A percentile compares a stretch with the other conserved stretches of the same genome.
Evolutionary conservation across 495 filamentous ascomycete species (phyloP).

Genomic region (Xylaria cubensis): DNA sequence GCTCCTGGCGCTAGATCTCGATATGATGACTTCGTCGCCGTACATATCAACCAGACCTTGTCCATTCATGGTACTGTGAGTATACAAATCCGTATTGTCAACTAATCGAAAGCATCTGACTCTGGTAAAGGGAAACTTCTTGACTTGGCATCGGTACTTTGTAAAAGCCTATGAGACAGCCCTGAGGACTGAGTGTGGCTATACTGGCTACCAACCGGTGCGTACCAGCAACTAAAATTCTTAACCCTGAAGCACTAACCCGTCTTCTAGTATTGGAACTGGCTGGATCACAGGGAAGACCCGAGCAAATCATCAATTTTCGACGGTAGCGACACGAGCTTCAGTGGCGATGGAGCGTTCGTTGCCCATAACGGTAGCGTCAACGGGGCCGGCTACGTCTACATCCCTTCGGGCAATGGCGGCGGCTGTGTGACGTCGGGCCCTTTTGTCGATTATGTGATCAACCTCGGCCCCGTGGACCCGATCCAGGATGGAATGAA

Average conservation of each 20-base stretch:
- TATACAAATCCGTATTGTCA: slow-evolving; percentile 23
- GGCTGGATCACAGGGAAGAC: slow-evolving; percentile 57
- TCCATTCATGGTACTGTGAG: slow-evolving; percentile 63
- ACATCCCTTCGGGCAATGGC: slow-evolving; percentile 58
- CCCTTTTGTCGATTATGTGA: slow-evolving; percentile 60
- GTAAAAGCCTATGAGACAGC: slow-evolving; percentile 69
- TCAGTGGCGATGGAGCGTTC: slow-evolving; percentile 66
- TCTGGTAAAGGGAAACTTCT: slow-evolving; percentile 61
- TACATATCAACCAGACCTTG: slow-evolving; percentile 69
- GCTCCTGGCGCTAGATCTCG: slow-evolving; percentile 48
- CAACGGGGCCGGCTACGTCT: slow-evolving; percentile 41
- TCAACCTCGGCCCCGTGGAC: slow-evolving; percentile 61
- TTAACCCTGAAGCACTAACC: slow-evolving; percentile 6
- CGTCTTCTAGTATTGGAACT: slow-evolving; percentile 65
- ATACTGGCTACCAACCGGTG: slow-evolving; percentile 61
- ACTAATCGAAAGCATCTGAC: not conserved
- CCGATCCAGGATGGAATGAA: slow-evolving; percentile 35
- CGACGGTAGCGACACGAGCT: slow-evolving; percentile 64
- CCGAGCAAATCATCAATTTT: slow-evolving; percentile 68
- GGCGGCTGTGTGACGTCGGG: slow-evolving; percentile 70
- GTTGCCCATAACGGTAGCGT: slow-evolving; percentile 41
- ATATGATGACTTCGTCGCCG: slow-evolving; percentile 75
- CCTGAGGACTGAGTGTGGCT: slow-evolving; percentile 73
- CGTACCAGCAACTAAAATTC: slow-evolving; percentile 8
- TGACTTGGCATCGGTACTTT: slow-evolving; percentile 76